Evolutionary conservation across 495 filamentous ascomycete species (phyloP), one percentile per base, ranked within the genome.

Genomic region (Penicillium flavigenum): DNA sequence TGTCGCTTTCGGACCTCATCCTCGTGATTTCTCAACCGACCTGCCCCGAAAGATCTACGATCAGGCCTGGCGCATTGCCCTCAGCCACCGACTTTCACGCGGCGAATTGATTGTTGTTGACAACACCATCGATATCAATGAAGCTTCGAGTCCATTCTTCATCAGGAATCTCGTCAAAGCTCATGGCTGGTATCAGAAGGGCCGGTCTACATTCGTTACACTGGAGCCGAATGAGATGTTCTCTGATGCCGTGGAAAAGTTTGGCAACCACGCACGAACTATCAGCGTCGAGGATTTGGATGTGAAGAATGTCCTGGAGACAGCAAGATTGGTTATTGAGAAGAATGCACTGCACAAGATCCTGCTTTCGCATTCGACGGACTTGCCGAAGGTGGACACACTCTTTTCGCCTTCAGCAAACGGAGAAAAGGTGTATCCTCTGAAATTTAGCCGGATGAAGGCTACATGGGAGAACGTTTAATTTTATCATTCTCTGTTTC

Each of bases 11-110:
- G 95, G 95, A 14, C 95, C 95, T 17, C 85, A 90, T 61, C 90
- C 90, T 32, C 79, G 94, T 59, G 91, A 97, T 72, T 98, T 98
- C 73, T 83, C 83, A 51, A 92, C 91, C 17, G 82, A 79, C 34
- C 79, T 99, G 56, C 92, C 88, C 48, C 80, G 80, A 62, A 96
- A 97, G 80, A 86, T 96, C 47, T 99, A 99, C 74, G 92, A 97
- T 70, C 74, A 95, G 65, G 95, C 95, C 11, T 98, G 91, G 91
- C 85, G 95, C 66, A 98, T 88, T 34, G 95, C 95, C 2, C 80
- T 99, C 54, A 92, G 88, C 61, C 96, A 96, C 74, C 84, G 95
- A 43, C 98, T 92, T 74, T 76, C 82, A 55, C 86, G 87, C 56
- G 92, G 90, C 17, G 88, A 97, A 77, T 74, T 99, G 70, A 77